Evolutionary conservation across 2,329 filamentous ascomycete genomes (phyloP), one percentile per base, ranked within the genome.

Genomic region (Penicillium paneum): DNA sequence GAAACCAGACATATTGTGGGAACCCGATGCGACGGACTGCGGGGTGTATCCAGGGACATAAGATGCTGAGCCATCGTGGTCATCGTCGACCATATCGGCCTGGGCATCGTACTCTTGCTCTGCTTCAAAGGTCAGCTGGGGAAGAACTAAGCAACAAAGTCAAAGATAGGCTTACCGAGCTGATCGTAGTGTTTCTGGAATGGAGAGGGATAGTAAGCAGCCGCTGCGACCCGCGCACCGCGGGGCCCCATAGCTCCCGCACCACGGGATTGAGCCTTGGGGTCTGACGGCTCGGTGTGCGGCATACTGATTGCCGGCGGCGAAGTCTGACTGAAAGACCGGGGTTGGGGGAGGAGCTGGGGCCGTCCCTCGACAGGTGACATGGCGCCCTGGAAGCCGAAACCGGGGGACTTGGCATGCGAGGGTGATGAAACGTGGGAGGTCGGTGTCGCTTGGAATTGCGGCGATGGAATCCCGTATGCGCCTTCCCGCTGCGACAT

Each of bases 101-200:
- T 91, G 89, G 52, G 90, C 88, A 73, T 97, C 92, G 77, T 97
- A 97, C 79, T 97, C 93, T 82, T 96, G 91, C 79, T 97, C 93
- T 97, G 79, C 80, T 53, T 53, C 26, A 81, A 68, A 34, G 34
- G 52, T 65, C 35, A 64, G 59, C 38, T 13, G 3, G 21, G 31
- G 31, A 36, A 32, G 6, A 17, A 7, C 7, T 15, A 3, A n/a
- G 10, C 2, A 38, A 74, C 1, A 76, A 71, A 80, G 83, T 89
- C 79, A 87, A 81, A 78, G 81, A 44, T 80, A 85, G 80, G 26
- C 91, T 89, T 91, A 89, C 93, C 93, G 74, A 97, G 85, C 80
- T 96, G 91, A 75, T 95, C 90, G 75, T 95, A 92, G 74, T 97
- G 93, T 73, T 89, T 94, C 70, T 95, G 91, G 76, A 96, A 97